Conservation (phyloP, 1,139 yeast species). For the Taiozyma onychis region DNA sequence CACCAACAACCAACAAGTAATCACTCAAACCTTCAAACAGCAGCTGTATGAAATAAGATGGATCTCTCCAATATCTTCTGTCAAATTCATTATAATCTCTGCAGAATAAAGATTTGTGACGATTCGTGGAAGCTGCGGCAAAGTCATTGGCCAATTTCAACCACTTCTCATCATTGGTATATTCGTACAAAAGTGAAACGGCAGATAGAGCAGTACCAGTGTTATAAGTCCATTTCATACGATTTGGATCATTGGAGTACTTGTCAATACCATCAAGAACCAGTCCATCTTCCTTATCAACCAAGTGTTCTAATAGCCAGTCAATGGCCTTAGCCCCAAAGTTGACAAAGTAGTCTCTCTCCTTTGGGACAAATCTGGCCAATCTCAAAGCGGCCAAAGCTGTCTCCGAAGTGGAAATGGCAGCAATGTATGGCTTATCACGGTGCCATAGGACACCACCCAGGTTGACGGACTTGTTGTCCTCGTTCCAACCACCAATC, state of each 20-base stretch:
- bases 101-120: conserved; percentile 54
- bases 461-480: conserved; percentile 19
- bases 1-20: conserved; percentile 47
- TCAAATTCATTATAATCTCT: conserved; percentile 51
- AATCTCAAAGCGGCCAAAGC: conserved; percentile 62
- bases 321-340: conserved; percentile 51
- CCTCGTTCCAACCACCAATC: conserved; percentile 61
- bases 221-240: conserved; percentile 65
- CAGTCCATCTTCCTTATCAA: conserved; percentile 50
- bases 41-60: conserved; percentile 59
- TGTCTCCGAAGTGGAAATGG: conserved; percentile 69
- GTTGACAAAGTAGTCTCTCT: conserved; percentile 38
- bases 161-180: conserved; percentile 53
- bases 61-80: conserved; percentile 60
- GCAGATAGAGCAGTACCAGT: conserved; percentile 62
- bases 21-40: conserved; percentile 68
- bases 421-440: conserved; percentile 50
- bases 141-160: conserved; percentile 50
- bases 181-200: conserved; percentile 44
- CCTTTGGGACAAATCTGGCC: conserved; percentile 47
- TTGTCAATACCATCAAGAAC: conserved; percentile 60
- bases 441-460: conserved; percentile 73
- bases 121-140: conserved; percentile 54
- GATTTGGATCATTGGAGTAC: conserved; percentile 39
- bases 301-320: conserved; percentile 47